Conservation (phyloP, 108 stramenopile genomes). For the Cylindrotheca closterium region DNA sequence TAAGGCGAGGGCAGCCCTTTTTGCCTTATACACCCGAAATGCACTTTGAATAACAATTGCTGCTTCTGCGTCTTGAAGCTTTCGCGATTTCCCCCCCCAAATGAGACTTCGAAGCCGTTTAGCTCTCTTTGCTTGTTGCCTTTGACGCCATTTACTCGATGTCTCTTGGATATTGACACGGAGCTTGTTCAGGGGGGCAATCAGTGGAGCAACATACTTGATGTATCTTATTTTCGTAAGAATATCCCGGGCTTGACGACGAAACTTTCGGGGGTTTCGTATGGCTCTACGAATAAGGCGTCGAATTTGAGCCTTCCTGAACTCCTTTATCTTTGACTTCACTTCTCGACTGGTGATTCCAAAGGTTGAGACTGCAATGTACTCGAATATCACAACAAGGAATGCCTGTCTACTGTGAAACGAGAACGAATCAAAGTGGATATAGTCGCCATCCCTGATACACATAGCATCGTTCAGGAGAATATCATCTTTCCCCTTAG, state of each 20-base stretch:
- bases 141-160: constrained; percentile 46
- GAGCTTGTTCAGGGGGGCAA: constrained; percentile 68
- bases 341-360: background rate
- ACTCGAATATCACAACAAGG: background rate
- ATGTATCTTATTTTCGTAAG: constrained; percentile 45
- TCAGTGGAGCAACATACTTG: constrained; percentile 66
- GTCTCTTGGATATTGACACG: constrained; percentile 51
- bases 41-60: constrained; percentile 52
- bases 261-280: constrained; percentile 27
- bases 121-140: constrained; percentile 32
- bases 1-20: constrained; percentile 29
- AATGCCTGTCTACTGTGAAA: background rate
- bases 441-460: background rate
- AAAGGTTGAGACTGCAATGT: background rate
- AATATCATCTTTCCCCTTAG: constrained; percentile 1
- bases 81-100: constrained; percentile 20
- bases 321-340: background rate
- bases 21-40: constrained; percentile 38
- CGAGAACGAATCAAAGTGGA: background rate
- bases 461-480: background rate
- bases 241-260: constrained; percentile 7
- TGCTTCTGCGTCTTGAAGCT: constrained; percentile 32
- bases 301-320: background rate
- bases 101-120: constrained; percentile 27
- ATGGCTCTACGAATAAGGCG: constrained; percentile 13